Evolutionary conservation across 805 yeast genomes (phyloP).

Genomic region (Metschnikowia gelsemii): DNA sequence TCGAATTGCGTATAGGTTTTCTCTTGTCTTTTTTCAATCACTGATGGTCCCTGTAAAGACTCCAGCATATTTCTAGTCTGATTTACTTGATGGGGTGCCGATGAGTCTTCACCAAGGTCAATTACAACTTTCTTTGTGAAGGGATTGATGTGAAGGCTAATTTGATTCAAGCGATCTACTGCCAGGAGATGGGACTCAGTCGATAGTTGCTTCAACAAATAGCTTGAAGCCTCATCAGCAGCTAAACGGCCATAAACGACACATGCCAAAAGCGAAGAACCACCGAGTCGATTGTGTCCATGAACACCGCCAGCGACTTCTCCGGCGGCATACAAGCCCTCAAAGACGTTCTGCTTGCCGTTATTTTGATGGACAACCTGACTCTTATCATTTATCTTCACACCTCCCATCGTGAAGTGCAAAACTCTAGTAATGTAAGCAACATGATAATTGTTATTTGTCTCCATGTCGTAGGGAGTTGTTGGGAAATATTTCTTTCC

Average conservation of each 20-base stretch:
- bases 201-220: conserved; percentile 20
- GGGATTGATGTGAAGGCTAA: conserved; percentile 28
- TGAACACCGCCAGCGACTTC: conserved; percentile 49
- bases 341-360: conserved; percentile 27
- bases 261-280: conserved; percentile 45
- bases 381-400: conserved; percentile 49
- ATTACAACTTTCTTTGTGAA: conserved; percentile 33
- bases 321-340: conserved; percentile 44
- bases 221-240: conserved; percentile 41
- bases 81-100: conserved; percentile 2
- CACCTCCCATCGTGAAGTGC: conserved; percentile 74
- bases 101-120: conserved; percentile 27
- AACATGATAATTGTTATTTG: conserved; percentile 44
- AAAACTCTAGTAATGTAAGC: conserved; percentile 56
- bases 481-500: conserved; percentile 52
- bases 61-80: not conserved
- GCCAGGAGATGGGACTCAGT: conserved; percentile 4
- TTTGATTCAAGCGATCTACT: conserved; percentile 19
- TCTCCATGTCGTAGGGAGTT: conserved; percentile 39
- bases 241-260: conserved; percentile 46
- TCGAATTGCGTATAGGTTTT: conserved; percentile 24
- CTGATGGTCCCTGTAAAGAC: not conserved
- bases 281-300: conserved; percentile 46
- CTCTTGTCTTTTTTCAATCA: not conserved
- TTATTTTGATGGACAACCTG: conserved; percentile 35